Percentiles rank a stretch among this genome's conserved stretches.
These are phyloP conservation scores for Pleurostoma richardsiae DNA, from an alignment of 2,329 filamentous ascomycete genomes.

Conservation along the genomic window DNA sequence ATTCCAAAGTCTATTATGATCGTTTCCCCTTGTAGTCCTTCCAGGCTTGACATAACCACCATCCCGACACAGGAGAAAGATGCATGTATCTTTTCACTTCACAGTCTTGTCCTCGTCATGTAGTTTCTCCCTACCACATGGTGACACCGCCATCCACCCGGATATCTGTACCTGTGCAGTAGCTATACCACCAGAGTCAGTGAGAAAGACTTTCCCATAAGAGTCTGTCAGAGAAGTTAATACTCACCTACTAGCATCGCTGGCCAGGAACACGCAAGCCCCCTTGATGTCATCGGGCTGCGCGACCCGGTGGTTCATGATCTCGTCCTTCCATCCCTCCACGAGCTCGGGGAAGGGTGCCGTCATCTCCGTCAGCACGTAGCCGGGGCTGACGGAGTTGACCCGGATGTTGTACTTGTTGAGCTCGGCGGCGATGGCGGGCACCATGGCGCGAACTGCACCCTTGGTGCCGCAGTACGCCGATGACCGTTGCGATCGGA, in stretches of 20 bases:
- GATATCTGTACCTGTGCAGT: constrained; percentile 36
- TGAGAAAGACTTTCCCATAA: constrained; percentile 2
- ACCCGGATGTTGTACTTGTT: constrained; percentile 30
- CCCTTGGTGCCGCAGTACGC: constrained; percentile 43
- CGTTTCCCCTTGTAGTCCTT: too few relatives aligned
- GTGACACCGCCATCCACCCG: constrained; percentile 38
- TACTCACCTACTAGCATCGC: constrained; percentile 35
- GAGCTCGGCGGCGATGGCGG: constrained; percentile 40
- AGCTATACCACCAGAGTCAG: constrained; percentile 4
- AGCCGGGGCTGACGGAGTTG: constrained; percentile 34
- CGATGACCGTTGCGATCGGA: constrained; percentile 39
- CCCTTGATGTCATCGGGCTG: constrained; percentile 45
- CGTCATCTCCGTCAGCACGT: constrained; percentile 27
- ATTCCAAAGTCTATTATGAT: too few relatives aligned
- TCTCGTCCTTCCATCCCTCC: constrained; percentile 42
- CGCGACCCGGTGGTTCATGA: constrained; percentile 40
- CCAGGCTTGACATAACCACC: constrained; percentile 12
- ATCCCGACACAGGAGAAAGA: constrained; percentile 7
- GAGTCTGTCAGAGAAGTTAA: constrained; percentile 12
- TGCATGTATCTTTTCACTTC: too few relatives aligned
- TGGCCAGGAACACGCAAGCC: constrained; percentile 40
- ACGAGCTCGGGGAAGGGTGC: constrained; percentile 37
- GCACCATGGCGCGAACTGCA: constrained; percentile 38
- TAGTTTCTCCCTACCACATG: constrained; percentile 23
- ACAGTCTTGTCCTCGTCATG: too few relatives aligned